phyloP scores from a whole-genome alignment of 805 yeast species.

The Candida methanosorbosa region DNA sequence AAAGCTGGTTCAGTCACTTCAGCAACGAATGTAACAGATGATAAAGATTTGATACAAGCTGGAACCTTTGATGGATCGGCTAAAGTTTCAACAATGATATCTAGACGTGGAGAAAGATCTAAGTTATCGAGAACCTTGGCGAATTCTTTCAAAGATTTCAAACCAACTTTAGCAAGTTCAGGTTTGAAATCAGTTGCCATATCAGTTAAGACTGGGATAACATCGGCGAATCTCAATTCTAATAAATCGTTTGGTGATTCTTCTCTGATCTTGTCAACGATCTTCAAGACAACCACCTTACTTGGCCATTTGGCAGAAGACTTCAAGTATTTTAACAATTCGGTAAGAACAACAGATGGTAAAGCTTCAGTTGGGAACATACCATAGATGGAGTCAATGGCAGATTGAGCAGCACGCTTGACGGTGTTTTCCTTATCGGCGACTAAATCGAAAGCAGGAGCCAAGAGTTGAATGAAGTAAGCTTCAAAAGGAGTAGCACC shows the following conservation, averaged over 20 bases:
- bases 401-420: slow-evolving; percentile 75
- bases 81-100: slow-evolving; percentile 77
- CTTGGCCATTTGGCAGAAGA: slow-evolving; percentile 93
- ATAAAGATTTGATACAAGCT: slow-evolving; percentile 77
- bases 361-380: slow-evolving; percentile 71
- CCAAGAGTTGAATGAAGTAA: slow-evolving; percentile 54
- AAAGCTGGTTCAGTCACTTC: slow-evolving; percentile 97
- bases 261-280: slow-evolving; percentile 65
- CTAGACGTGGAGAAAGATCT: slow-evolving; percentile 82
- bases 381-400: slow-evolving; percentile 62
- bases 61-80: slow-evolving; percentile 88
- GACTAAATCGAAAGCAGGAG: slow-evolving; percentile 57
- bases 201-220: slow-evolving; percentile 82
- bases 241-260: slow-evolving; percentile 80
- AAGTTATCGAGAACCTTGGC: slow-evolving; percentile 85
- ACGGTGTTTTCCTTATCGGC: slow-evolving; percentile 87
- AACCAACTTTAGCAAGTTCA: slow-evolving; percentile 82
- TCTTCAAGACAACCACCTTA: slow-evolving; percentile 69
- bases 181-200: slow-evolving; percentile 94
- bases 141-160: slow-evolving; percentile 56
- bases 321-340: slow-evolving; percentile 51
- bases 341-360: slow-evolving; percentile 59
- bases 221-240: slow-evolving; percentile 68
- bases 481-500: slow-evolving; percentile 71
- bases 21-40: slow-evolving; percentile 94